phyloP scores from a whole-genome alignment of 768 basidiomycete species.

The Lactarius quietus region DNA sequence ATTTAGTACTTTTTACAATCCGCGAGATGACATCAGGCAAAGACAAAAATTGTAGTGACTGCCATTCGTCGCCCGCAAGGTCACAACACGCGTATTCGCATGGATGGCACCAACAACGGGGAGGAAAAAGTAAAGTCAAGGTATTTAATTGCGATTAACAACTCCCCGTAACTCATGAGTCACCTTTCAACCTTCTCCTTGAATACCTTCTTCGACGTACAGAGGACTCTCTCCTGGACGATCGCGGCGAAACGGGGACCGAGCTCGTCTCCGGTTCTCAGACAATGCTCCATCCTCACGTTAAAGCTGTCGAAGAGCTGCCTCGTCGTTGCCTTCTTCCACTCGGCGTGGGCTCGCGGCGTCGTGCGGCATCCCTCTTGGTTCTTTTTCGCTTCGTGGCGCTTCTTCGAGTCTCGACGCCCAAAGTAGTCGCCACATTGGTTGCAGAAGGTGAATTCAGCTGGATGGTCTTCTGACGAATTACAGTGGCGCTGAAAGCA shows the following conservation, averaged over 20 bases:
- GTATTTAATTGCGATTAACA: not conserved
- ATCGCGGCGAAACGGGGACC: not conserved
- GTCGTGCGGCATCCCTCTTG: not conserved
- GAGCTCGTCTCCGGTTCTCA: not conserved
- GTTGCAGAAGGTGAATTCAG: not conserved
- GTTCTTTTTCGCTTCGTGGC: not conserved
- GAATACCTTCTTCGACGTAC: not conserved
- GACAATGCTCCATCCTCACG: too few species aligned
- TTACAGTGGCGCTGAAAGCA: not conserved
- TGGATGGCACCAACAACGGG: not conserved
- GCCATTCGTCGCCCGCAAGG: too few species aligned
- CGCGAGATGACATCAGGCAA: not conserved
- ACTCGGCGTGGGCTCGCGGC: not conserved
- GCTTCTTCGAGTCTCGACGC: not conserved
- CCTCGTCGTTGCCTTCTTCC: not conserved
- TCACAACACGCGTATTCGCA: not conserved
- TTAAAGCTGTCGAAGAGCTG: not conserved
- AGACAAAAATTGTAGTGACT: too few species aligned
- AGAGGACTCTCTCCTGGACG: not conserved
- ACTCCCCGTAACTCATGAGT: not conserved
- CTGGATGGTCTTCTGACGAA: not conserved
- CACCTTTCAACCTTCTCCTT: not conserved
- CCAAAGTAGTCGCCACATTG: not conserved
- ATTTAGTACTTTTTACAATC: not conserved
- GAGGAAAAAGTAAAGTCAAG: not conserved